Percentiles rank a stretch among this genome's conserved stretches.
Conservation (phyloP, 257 asterid species). For the Solanum megistacrolobum region DNA sequence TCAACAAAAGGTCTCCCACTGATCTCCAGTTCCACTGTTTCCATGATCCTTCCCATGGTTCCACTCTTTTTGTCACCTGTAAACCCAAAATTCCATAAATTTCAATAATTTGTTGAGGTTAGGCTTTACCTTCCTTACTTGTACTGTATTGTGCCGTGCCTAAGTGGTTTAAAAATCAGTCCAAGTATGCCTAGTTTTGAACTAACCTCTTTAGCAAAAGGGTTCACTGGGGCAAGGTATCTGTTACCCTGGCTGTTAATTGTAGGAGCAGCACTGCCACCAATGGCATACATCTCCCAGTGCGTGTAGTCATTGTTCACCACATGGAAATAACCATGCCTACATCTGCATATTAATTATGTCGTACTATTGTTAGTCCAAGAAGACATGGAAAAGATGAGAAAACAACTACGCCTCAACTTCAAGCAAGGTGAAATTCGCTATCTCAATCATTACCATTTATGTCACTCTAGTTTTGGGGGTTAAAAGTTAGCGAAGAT, state of each 20-base stretch:
- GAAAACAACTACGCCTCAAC: neutral
- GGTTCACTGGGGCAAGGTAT: slow-evolving; percentile 71
- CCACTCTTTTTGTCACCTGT: slow-evolving; percentile 77
- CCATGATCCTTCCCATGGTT: slow-evolving; percentile 32
- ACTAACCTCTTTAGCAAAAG: slow-evolving; percentile 77
- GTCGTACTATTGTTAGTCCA: neutral
- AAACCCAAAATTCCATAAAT: neutral
- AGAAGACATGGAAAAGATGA: neutral
- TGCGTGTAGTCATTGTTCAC: slow-evolving; percentile 88
- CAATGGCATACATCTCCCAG: slow-evolving; percentile 95
- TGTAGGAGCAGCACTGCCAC: slow-evolving; percentile 91
- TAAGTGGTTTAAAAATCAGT: neutral
- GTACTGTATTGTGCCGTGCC: neutral
- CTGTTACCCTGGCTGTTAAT: slow-evolving; percentile 96
- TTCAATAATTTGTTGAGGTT: neutral
- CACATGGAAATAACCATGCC: slow-evolving; percentile 89
- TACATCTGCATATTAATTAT: slow-evolving; percentile 46
- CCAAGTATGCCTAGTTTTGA: neutral
- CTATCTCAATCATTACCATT: neutral
- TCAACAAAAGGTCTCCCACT: slow-evolving; percentile 90
- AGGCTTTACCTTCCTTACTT: neutral
- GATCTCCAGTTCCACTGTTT: slow-evolving; percentile 95
- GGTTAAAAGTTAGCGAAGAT: neutral
- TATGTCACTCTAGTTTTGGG: neutral
- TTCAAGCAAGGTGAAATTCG: neutral